Evolutionary conservation across 345 rosid genomes (phyloP).

Genomic region (Syzygium grande): DNA sequence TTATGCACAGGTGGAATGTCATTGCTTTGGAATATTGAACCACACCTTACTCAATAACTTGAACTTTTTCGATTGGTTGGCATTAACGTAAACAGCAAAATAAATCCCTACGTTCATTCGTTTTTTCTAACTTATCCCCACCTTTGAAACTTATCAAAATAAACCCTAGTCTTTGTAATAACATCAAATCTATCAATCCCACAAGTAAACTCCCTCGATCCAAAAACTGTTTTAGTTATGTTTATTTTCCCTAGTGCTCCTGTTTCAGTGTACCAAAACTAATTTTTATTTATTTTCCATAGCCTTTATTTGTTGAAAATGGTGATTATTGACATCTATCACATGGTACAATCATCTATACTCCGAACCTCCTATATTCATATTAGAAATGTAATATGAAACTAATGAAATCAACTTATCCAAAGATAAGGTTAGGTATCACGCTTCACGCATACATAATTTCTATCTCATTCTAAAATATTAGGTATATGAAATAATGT

Average conservation of each 20-base stretch:
- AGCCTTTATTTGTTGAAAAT: neutral
- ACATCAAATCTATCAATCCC: neutral
- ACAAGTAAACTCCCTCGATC: neutral
- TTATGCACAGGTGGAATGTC: neutral
- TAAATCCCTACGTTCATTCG: neutral
- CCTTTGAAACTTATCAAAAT: neutral
- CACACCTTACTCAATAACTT: neutral
- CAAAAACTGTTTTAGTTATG: neutral
- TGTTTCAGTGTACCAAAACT: neutral
- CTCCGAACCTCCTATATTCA: neutral
- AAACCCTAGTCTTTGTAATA: neutral
- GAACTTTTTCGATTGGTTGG: neutral
- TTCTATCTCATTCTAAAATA: neutral
- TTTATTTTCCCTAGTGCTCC: neutral
- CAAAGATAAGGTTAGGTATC: neutral
- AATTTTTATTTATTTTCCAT: neutral
- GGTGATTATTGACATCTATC: neutral
- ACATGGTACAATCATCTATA: neutral
- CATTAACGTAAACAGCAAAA: neutral
- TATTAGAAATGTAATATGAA: neutral
- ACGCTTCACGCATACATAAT: neutral
- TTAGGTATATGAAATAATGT: neutral
- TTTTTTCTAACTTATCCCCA: neutral
- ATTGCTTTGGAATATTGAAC: neutral
- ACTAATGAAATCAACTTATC: neutral